These are phyloP conservation scores for Echeveria elegans DNA, from an alignment of 164 flowering plant genomes.

Conservation along the genomic window DNA sequence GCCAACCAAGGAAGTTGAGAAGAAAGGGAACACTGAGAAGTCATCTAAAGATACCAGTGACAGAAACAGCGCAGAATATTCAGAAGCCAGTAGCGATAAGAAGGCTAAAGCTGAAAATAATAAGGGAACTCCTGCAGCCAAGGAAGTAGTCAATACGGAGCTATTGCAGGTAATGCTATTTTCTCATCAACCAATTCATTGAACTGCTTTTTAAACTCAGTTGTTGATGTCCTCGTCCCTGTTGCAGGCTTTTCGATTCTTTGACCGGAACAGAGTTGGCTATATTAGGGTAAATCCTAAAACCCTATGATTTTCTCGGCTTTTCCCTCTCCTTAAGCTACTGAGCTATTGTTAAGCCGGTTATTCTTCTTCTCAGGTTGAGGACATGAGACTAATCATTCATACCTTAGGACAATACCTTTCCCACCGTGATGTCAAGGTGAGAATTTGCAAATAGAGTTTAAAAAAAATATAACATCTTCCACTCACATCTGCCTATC, in stretches of 20 bases:
- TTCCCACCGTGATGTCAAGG: slow-evolving; percentile 93
- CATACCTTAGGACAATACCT: slow-evolving; percentile 79
- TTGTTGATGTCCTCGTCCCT: slow-evolving; percentile 4
- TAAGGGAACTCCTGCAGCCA: slow-evolving; percentile 19
- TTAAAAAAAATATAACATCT: no score
- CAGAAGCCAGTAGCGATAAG: slow-evolving; percentile 11
- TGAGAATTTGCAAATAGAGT: slow-evolving; percentile 10
- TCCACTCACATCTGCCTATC: no score
- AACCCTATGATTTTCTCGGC: no score
- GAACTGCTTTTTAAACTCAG: not conserved
- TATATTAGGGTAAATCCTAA: slow-evolving; percentile 53
- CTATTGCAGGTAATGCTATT: slow-evolving; percentile 47
- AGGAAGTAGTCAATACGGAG: slow-evolving; percentile 57
- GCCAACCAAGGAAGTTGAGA: slow-evolving; percentile 19
- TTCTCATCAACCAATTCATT: not conserved
- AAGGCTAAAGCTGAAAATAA: slow-evolving; percentile 22
- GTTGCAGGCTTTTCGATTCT: slow-evolving; percentile 86
- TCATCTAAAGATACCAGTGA: slow-evolving; percentile 15
- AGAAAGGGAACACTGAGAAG: slow-evolving; percentile 23
- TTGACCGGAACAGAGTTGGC: slow-evolving; percentile 80
- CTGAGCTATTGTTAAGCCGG: not conserved
- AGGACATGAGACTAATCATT: slow-evolving; percentile 76
- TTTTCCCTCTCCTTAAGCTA: not conserved
- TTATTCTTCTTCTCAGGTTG: slow-evolving; percentile 53
- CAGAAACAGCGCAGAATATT: slow-evolving; percentile 18